Conservation (phyloP, 129 eudicot genomes). For the Escallonia rubra region DNA sequence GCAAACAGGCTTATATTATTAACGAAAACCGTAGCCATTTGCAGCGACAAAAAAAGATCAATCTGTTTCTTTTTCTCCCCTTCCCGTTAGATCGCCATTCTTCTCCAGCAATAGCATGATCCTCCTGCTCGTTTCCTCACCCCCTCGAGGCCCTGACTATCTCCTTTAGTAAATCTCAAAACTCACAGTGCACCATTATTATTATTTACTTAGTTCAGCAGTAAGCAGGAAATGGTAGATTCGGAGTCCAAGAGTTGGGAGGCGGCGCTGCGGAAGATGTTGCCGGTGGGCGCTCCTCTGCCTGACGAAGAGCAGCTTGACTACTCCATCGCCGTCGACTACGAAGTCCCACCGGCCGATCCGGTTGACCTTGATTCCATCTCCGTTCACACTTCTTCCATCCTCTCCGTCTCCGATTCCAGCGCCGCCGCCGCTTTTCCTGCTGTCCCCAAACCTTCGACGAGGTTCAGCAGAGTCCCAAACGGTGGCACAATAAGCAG, state of each 20-base stretch:
- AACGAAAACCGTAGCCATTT: no score
- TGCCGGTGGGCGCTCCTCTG: slow-evolving; percentile 60
- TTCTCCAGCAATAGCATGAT: no score
- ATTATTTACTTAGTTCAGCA: no score
- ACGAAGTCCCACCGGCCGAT: slow-evolving; percentile 15
- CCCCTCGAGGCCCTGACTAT: no score
- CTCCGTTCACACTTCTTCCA: slow-evolving; percentile 1
- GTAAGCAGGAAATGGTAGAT: neutral
- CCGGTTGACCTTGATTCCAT: slow-evolving; percentile 3
- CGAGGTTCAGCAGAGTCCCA: slow-evolving; percentile 1
- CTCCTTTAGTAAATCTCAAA: no score
- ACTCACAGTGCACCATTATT: no score
- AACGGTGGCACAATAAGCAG: slow-evolving; percentile 6
- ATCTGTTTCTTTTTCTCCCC: no score
- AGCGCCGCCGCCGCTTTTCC: neutral
- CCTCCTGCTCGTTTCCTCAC: no score
- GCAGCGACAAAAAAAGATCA: no score
- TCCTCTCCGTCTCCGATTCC: neutral
- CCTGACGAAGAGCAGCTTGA: slow-evolving; percentile 62
- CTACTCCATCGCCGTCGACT: slow-evolving; percentile 52
- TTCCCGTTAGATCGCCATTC: no score
- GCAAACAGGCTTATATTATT: no score
- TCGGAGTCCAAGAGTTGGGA: slow-evolving; percentile 24
- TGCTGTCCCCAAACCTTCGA: slow-evolving; percentile 12
- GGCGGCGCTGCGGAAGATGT: slow-evolving; percentile 35